A percentile compares a stretch with the other conserved stretches of the same genome.
These are phyloP conservation scores for Solanum aculeatissimum DNA, from an alignment of 305 asterid genomes.

Conservation along the genomic window DNA sequence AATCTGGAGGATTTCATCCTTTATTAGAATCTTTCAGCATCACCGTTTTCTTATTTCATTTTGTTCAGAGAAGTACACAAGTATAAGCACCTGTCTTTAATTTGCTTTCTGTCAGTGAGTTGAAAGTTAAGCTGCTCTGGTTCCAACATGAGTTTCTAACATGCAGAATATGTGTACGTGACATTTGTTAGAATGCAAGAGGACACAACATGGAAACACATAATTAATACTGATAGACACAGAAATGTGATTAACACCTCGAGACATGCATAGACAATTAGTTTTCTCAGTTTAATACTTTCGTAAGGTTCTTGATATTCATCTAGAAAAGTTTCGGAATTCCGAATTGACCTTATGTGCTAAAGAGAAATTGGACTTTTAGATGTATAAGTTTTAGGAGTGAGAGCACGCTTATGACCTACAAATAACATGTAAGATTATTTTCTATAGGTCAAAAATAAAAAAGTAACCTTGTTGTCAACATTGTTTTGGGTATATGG, in stretches of 20 bases:
- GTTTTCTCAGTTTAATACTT: neutral
- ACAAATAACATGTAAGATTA: neutral
- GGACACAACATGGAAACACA: neutral
- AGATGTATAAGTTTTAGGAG: neutral
- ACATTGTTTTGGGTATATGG: neutral
- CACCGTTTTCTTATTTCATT: neutral
- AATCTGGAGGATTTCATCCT: neutral
- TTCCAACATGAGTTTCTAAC: neutral
- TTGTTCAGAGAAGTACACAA: neutral
- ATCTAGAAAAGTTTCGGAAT: neutral
- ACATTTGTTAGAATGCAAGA: neutral
- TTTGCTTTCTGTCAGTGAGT: neutral
- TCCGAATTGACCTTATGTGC: neutral
- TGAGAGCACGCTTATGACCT: neutral
- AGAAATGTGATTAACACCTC: neutral
- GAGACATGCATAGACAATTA: neutral
- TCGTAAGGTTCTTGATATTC: neutral
- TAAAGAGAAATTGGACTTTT: neutral
- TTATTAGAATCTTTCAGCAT: neutral
- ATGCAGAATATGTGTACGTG: neutral
- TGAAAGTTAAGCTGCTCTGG: neutral
- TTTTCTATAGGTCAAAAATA: neutral
- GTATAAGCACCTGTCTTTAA: neutral
- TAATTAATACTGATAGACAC: neutral
- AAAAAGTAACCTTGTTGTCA: neutral